Evolutionary conservation across 2,329 filamentous ascomycete genomes (phyloP).

Genomic region (Botrytis byssoidea): DNA sequence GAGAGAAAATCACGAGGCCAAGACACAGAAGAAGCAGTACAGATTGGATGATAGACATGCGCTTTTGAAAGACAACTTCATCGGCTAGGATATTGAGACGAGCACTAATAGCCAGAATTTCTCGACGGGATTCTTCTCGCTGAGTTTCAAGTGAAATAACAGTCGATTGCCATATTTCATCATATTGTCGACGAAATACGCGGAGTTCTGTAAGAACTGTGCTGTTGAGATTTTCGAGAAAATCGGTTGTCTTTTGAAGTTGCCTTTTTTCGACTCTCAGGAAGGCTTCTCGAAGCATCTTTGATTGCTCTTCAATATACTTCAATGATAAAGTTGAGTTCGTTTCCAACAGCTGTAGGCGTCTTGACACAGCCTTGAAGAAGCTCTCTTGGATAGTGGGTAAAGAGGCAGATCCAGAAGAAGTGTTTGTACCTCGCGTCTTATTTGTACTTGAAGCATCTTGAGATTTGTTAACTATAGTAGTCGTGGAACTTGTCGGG

Average conservation of each 20-base stretch:
- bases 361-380: conserved; percentile 94
- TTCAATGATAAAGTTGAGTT: conserved; percentile 91
- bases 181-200: conserved; percentile 79
- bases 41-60: conserved; percentile 90
- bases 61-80: conserved; percentile 81
- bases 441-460: conserved; percentile 28
- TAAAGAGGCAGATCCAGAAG: conserved; percentile 51
- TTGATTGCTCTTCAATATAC: conserved; percentile 96
- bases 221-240: conserved; percentile 80
- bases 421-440: conserved; percentile 40
- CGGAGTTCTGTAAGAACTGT: conserved; percentile 82
- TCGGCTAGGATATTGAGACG: conserved; percentile 89
- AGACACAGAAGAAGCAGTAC: conserved; percentile 84
- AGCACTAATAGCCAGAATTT: conserved; percentile 77
- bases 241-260: conserved; percentile 75
- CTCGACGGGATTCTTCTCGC: conserved; percentile 76
- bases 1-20: conserved; percentile 78
- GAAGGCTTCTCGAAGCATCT: conserved; percentile 83
- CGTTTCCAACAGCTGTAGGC: conserved; percentile 83
- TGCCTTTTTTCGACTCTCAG: conserved; percentile 85
- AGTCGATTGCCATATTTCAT: conserved; percentile 95
- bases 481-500: conserved; percentile 21
- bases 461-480: conserved; percentile 26
- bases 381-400: conserved; percentile 96
- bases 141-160: conserved; percentile 88